Conservation (phyloP, 139 green algal species). For the Raphidocelis subcapitata region DNA sequence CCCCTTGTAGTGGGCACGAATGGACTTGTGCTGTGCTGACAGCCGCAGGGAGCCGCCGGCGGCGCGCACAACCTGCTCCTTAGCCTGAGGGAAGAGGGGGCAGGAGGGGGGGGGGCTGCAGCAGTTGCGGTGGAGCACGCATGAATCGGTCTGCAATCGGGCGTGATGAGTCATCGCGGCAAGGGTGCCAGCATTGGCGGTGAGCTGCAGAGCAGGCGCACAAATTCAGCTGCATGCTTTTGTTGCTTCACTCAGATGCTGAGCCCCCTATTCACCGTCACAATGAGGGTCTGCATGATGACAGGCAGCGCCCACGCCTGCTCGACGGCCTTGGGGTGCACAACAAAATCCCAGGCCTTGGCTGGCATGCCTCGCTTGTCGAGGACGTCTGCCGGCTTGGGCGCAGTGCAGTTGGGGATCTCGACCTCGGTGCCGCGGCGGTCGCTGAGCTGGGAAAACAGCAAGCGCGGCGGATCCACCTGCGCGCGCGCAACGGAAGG, state of each 20-base stretch:
- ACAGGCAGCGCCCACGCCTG: constrained; percentile 14
- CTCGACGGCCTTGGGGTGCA: constrained; percentile 50
- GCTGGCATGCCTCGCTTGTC: not conserved
- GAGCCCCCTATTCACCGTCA: constrained; percentile 34
- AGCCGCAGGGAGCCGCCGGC: constrained; percentile 25
- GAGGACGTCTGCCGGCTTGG: constrained; percentile 2
- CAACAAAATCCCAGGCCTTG: constrained; percentile 2
- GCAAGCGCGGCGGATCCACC: not conserved
- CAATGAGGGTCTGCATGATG: constrained; percentile 38
- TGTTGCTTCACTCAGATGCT: not conserved
- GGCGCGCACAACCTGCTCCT: constrained; percentile 54
- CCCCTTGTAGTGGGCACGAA: constrained; percentile 9
- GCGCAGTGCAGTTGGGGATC: not conserved
- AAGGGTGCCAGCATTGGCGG: not conserved
- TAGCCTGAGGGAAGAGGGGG: constrained; percentile 31
- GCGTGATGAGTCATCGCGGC: not conserved
- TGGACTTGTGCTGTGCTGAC: constrained; percentile 54
- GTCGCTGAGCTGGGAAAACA: not conserved
- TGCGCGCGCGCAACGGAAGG: not conserved
- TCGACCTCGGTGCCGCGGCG: not conserved
- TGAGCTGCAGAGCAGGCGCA: not conserved
- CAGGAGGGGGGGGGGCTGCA: not conserved
- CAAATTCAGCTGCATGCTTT: not conserved
- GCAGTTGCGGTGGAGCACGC: not conserved
- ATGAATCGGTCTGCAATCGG: not conserved